Conservation (phyloP, 164 flowering plant genomes). For the Stephania japonica region DNA sequence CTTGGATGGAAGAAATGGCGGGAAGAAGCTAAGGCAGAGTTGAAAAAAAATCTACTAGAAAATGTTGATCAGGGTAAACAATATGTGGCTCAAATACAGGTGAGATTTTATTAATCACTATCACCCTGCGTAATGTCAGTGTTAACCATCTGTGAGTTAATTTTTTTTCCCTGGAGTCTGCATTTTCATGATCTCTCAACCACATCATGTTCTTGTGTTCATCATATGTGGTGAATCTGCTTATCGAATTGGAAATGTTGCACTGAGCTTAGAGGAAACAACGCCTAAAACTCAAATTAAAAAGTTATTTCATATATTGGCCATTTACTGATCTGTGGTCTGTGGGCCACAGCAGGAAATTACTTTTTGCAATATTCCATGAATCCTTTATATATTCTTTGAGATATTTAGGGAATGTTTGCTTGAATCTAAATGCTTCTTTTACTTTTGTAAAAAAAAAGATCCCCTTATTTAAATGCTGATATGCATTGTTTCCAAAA, state of each 20-base stretch:
- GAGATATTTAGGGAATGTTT: not conserved
- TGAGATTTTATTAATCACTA: conserved; percentile 19
- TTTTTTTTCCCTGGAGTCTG: not conserved
- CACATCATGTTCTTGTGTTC: not conserved
- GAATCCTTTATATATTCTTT: not conserved
- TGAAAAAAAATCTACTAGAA: conserved; percentile 58
- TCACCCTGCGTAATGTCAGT: conserved; percentile 1
- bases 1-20: conserved; percentile 97
- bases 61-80: conserved; percentile 66
- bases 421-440: no score
- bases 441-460: no score
- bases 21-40: conserved; percentile 70
- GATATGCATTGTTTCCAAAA: no score
- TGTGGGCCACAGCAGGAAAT: not conserved
- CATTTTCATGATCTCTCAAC: not conserved
- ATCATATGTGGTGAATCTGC: not conserved
- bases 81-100: conserved; percentile 74
- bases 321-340: not conserved
- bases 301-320: not conserved
- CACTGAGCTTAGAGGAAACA: not conserved
- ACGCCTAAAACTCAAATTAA: not conserved
- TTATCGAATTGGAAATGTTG: not conserved
- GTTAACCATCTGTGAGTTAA: not conserved
- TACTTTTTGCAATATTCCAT: not conserved
- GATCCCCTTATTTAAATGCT: no score